Evolutionary conservation across 2,329 filamentous ascomycete species (phyloP), one percentile per base, ranked within the genome.

Genomic region (Talaromyces amestolkiae): DNA sequence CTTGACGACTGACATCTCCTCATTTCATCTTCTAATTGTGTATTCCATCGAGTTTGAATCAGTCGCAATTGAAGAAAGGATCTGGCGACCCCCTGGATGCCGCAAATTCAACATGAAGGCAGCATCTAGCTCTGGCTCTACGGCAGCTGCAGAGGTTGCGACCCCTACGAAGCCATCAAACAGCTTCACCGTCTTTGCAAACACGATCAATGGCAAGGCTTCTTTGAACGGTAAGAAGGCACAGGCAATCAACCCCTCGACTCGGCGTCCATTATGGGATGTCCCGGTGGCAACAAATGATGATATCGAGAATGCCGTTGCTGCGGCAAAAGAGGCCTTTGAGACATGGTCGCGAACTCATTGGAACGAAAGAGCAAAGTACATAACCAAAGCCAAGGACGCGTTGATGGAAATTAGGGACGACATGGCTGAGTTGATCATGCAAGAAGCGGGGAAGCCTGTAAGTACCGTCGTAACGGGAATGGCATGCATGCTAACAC

Each of bases 381-480:
- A 76, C 13, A 72, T 84, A 8, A 71, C 74, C 43, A 77, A 77
- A 58, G 74, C 83, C 31, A 77, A 78, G 43, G 77, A 81, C 15
- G 72, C 76, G 11, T 71, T 85, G 22, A 71, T 76, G 41, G 72
- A 75, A 4, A 76, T 84, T 53, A 71, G 75, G 6, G 75, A 80
- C 0, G 78, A 82, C 59, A 75, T 87, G 58, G 73, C 77, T 15
- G 76, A 78, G 43, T 74, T 85, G 10, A 72, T 85, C 45, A 78
- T 77, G 69, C 77, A 75, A 62, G 84, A 85, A 72, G 82, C 81
- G 27, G 84, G 84, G n/a, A 86, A 86, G 72, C 84, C 84, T 6
- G 76, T 80, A 68, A 39, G 69, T 33, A 39, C 61, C 19, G 24
- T 22, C 4, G 10, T 33, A 58, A 9, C 54, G 5, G 27, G 33